Conservation (phyloP, 1,139 yeast genomes). For the Yamadazyma sp. region DNA sequence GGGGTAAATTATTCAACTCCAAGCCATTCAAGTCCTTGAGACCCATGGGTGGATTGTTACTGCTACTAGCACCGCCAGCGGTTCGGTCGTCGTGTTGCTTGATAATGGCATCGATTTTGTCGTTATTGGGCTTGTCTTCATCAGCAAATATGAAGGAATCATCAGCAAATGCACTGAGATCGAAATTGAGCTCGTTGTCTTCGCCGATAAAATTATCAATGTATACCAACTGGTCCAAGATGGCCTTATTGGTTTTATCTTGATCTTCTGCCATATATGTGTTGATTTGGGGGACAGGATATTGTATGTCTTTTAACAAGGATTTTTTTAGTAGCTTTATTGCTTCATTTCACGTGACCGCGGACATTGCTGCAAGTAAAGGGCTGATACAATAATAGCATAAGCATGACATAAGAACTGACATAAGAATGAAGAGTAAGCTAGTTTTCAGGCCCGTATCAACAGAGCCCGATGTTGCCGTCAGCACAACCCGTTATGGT, state of each 20-base stretch:
- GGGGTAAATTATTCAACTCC: slow-evolving; percentile 41
- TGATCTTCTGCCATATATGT: slow-evolving; percentile 14
- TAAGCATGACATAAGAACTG: too few species aligned
- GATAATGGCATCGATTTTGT: slow-evolving; percentile 15
- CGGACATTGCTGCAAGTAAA: background rate
- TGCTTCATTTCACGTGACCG: slow-evolving; percentile 10
- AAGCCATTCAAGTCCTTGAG: slow-evolving; percentile 3
- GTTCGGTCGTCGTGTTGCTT: background rate
- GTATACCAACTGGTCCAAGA: slow-evolving; percentile 72
- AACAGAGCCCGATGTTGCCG: too few species aligned
- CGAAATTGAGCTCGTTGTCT: slow-evolving; percentile 70
- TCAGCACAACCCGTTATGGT: too few species aligned
- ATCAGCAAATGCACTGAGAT: slow-evolving; percentile 78
- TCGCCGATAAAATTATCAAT: slow-evolving; percentile 69
- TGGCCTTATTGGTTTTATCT: slow-evolving; percentile 35
- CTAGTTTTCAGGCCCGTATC: too few species aligned
- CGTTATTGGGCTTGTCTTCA: slow-evolving; percentile 60
- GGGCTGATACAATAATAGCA: too few species aligned
- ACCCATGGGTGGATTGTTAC: background rate
- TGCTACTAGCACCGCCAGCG: background rate
- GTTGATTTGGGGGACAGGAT: background rate
- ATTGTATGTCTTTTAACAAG: background rate
- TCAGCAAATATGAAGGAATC: slow-evolving; percentile 77
- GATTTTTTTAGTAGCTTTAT: slow-evolving; percentile 1
- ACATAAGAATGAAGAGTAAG: too few species aligned